Conservation (phyloP, 352 stramenopile species). For the Thalassiosira mediterranea region DNA sequence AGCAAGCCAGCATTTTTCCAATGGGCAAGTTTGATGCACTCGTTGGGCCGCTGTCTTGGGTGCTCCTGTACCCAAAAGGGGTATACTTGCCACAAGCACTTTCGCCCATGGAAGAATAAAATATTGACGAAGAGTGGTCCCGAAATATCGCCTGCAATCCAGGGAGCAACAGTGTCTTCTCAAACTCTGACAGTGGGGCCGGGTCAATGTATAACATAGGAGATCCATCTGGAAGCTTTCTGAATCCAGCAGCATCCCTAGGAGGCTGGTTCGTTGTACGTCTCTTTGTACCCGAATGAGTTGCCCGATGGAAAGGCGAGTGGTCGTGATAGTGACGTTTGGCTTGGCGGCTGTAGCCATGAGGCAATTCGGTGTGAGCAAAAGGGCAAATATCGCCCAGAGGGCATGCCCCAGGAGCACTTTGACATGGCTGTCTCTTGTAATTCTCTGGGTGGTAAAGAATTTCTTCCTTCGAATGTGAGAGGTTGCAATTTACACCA, state of each 20-base stretch:
- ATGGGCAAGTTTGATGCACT: not conserved
- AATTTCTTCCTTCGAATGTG: slow-evolving; percentile 81
- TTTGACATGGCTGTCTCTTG: slow-evolving; percentile 68
- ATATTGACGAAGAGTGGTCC: slow-evolving; percentile 41
- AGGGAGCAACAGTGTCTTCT: slow-evolving; percentile 67
- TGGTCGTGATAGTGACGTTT: slow-evolving; percentile 37
- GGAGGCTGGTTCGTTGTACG: too few species aligned
- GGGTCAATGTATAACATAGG: slow-evolving; percentile 79
- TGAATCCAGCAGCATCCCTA: slow-evolving; percentile 24
- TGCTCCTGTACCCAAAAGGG: slow-evolving; percentile 38
- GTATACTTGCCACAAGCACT: slow-evolving; percentile 30
- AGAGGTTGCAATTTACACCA: slow-evolving; percentile 64
- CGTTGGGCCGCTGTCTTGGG: not conserved
- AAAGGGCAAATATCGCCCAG: slow-evolving; percentile 75
- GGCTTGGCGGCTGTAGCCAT: slow-evolving; percentile 34
- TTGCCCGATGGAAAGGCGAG: too few species aligned
- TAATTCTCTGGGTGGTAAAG: slow-evolving; percentile 76
- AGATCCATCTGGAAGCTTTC: slow-evolving; percentile 45
- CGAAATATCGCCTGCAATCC: slow-evolving; percentile 77
- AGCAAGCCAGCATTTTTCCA: too few species aligned
- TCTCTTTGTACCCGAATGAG: too few species aligned
- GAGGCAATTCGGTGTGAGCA: slow-evolving; percentile 38
- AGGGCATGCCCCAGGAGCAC: slow-evolving; percentile 38
- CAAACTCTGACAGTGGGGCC: slow-evolving; percentile 73
- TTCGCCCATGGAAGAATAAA: slow-evolving; percentile 19